phyloP scores from a whole-genome alignment of 208 protist species.

The Trypanosoma theileri region DNA sequence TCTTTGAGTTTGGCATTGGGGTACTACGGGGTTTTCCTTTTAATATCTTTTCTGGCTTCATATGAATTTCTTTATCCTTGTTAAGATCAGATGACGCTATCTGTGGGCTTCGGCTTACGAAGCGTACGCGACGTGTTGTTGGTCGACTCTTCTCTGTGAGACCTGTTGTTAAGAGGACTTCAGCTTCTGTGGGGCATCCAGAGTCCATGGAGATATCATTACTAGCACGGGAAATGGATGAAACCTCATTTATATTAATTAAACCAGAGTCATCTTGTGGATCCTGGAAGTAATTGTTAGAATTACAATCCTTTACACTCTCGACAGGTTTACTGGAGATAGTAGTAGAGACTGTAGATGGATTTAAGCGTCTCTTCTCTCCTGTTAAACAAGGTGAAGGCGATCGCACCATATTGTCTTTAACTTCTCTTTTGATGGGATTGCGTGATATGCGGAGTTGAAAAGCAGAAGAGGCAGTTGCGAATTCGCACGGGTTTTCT shows the following conservation, averaged over 20 bases:
- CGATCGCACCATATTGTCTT: no score
- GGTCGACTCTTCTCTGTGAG: neutral
- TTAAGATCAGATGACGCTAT: slow-evolving; percentile 10
- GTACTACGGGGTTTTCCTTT: neutral
- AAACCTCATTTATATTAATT: slow-evolving; percentile 16
- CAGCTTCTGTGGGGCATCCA: neutral
- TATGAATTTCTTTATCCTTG: neutral
- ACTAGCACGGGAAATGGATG: slow-evolving; percentile 11
- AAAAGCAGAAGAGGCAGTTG: no score
- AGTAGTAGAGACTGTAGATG: no score
- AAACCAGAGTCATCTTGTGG: slow-evolving; percentile 1
- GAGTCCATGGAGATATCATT: slow-evolving; percentile 11
- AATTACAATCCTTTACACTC: neutral
- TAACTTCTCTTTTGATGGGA: no score
- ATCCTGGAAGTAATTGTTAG: neutral
- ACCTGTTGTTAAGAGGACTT: neutral
- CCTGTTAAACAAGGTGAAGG: no score
- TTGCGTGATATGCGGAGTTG: no score
- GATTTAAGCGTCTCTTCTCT: no score
- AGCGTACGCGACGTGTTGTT: slow-evolving; percentile 45
- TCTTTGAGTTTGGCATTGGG: slow-evolving; percentile 2
- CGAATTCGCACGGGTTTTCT: no score
- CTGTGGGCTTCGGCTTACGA: slow-evolving; percentile 59
- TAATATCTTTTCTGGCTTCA: neutral
- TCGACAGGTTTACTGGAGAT: no score